Base-by-base conservation (phyloP, 305 asterid genomes). In the Fraxinus sp. region DNA sequence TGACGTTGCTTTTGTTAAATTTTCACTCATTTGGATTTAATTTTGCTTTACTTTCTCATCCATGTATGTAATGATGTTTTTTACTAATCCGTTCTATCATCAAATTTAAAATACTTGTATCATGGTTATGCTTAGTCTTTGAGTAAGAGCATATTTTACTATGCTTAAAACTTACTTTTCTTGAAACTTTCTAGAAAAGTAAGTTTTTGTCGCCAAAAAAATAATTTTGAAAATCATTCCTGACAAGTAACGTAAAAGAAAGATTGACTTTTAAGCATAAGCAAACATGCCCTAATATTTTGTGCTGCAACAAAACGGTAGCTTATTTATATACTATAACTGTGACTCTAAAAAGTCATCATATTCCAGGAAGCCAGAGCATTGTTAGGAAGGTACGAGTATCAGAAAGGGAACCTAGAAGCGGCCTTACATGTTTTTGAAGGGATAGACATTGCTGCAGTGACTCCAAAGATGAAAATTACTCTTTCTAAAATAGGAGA, bases 341-440 rank as follows among this genome's bases (percentile, higher is more conserved):
- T 74, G 71, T 77, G 75, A 82, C 30, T 26, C 76, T 66, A 75
- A 37, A 46, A 22, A 75, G 26, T 79, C 74, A 4, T 72, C 62
- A 16, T 79, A 83, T 75, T 86, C 77, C 92, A 96, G 99, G 98
- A 96, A 92, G 99, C 98, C 39, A 92, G 99, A 85, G 98, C 99
- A 28, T 85, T 96, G 86, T 87, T 96, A 80, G 99, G 98, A 84
- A 91, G 99, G 87, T 96, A 91, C 41, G 99, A 96, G 85, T 93
- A 91, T 87, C 99, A 96, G 79, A 96, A 92, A 82, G 98, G 98
- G 41, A 95, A 96, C 82, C 83, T 93, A 77, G 97, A 96, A 91
- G 95, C 97, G 68, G 98, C 99, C 80, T 85, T 96, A 77, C 98
- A 92, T 82, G 98, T 96, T 70, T 96, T 95, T 76, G 98, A 95